Evolutionary conservation across 2,329 filamentous ascomycete genomes (phyloP).

Genomic region (Colletotrichum simmondsii): DNA sequence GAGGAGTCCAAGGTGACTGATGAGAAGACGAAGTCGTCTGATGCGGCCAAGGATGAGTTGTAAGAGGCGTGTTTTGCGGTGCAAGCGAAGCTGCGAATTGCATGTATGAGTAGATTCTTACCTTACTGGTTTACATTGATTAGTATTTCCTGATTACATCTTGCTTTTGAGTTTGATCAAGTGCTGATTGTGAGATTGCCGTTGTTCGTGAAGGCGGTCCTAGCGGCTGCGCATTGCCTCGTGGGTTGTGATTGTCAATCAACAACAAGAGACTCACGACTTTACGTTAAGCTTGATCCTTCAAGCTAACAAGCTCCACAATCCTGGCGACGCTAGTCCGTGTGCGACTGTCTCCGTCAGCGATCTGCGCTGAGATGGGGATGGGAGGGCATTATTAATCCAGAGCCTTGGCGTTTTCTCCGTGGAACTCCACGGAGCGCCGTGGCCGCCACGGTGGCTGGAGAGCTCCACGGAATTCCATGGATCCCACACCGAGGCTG

Average conservation of each 20-base stretch:
- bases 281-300: too few relatives aligned
- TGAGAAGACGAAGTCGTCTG: neutral
- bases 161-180: neutral
- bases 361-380: neutral
- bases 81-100: neutral
- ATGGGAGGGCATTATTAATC: constrained; percentile 13
- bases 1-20: neutral
- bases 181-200: neutral
- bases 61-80: neutral
- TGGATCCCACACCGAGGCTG: neutral
- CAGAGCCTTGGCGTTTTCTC: constrained; percentile 4
- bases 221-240: neutral
- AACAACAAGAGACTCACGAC: neutral
- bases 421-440: constrained; percentile 21
- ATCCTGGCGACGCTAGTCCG: neutral
- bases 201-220: neutral
- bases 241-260: neutral
- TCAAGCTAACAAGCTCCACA: neutral
- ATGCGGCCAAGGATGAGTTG: constrained; percentile 21
- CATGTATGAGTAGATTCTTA: neutral
- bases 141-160: neutral
- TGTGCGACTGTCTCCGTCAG: neutral
- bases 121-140: neutral
- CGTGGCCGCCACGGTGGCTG: constrained; percentile 11
- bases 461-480: neutral